Evolutionary conservation across 495 filamentous ascomycete species (phyloP), one percentile per base, ranked within the genome.

Genomic region (Corynascus novoguineensis): DNA sequence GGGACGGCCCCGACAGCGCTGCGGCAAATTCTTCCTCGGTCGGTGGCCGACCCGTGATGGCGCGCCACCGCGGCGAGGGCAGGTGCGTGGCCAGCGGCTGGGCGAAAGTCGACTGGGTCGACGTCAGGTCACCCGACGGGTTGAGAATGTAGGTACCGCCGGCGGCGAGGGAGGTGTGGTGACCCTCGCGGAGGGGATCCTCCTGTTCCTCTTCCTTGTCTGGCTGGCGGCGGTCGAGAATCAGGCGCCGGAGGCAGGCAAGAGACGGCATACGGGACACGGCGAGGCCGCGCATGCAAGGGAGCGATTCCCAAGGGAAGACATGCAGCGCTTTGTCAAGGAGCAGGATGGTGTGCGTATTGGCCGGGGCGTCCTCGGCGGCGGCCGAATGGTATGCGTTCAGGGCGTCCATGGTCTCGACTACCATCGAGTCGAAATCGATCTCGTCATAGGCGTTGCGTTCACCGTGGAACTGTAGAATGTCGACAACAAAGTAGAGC

Each of bases 381-480:
- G 77, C 77, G 24, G 82, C 78, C 14, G 63, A 37, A 62, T 98
- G 85, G 63, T 97, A 96, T 1, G 81, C 75, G 25, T 84, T 78
- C 17, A 97, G 72, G 5, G 90, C 88, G 67, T 95, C 90, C 7
- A 86, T 78, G 1, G 87, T 89, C 37, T 93, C 90, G 17, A 97
- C 76, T 15, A 87, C 83, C 78, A 97, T 90, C 50, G 83, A 80
- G 64, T 98, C 93, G 61, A 96, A 92, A 67, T 98, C 92, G 63
- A 98, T 87, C 73, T 98, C 93, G 66, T 97, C 95, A 73, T 96
- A 97, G 2, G 95, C 93, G 69, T 97, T 97, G 29, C 85, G 81
- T 71, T 98, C 93, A 2, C 93, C 93, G 60, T 95, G 88, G 71
- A 97, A 98, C 71, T 97, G 95, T 27, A 97, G 74, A 48, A 97